Conservation (phyloP, 371 early-diverging fungal genomes). For the Mucor mucedo region DNA sequence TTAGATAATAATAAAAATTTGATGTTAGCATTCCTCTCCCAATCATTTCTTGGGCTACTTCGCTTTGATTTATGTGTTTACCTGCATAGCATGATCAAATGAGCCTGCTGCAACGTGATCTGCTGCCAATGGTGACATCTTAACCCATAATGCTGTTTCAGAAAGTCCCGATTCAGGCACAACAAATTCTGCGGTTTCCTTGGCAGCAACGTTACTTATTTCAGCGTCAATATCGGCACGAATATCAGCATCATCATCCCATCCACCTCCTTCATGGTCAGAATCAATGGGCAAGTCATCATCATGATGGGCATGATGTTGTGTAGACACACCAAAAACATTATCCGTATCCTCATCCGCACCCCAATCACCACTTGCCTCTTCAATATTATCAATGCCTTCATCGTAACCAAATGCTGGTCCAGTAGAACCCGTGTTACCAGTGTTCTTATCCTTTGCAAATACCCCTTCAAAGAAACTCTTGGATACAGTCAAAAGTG, state of each 20-base stretch:
- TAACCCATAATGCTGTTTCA: constrained; percentile 76
- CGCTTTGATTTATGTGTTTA: neutral
- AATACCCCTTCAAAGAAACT: constrained; percentile 72
- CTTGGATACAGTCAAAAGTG: constrained; percentile 76
- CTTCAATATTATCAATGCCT: constrained; percentile 56
- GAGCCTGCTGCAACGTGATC: constrained; percentile 94
- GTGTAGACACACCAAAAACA: constrained; percentile 38
- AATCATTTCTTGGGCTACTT: neutral
- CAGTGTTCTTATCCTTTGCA: constrained; percentile 28
- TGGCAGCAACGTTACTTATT: constrained; percentile 64
- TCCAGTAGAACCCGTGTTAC: constrained; percentile 37
- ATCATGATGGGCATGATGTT: constrained; percentile 10
- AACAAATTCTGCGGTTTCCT: constrained; percentile 69
- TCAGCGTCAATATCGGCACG: constrained; percentile 66
- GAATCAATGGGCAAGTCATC: constrained; percentile 37
- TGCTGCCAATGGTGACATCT: constrained; percentile 81
- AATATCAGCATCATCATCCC: constrained; percentile 65
- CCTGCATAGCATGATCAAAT: constrained; percentile 92
- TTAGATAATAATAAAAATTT: neutral
- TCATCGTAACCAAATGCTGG: constrained; percentile 53
- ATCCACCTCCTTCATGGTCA: constrained; percentile 54
- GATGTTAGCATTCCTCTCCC: too few relatives aligned
- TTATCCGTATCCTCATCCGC: constrained; percentile 44
- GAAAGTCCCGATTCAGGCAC: constrained; percentile 76
- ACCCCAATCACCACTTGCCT: constrained; percentile 75